Evolutionary conservation across 768 basidiomycete species (phyloP).

Genomic region (Psilocybe sp.): DNA sequence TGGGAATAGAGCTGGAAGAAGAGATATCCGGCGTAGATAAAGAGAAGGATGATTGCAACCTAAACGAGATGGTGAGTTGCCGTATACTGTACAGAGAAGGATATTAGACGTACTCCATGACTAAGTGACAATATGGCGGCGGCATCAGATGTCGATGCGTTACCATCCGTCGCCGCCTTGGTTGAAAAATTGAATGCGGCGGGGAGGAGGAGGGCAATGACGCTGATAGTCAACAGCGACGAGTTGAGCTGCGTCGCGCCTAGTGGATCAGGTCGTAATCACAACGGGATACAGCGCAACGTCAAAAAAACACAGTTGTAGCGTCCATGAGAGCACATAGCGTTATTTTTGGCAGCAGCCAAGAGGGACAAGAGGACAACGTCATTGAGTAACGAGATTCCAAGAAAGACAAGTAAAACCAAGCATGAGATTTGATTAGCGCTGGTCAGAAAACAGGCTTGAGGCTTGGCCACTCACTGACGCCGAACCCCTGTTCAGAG

Average conservation of each 20-base stretch:
- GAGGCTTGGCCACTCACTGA: conserved; percentile 47
- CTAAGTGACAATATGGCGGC: conserved; percentile 62
- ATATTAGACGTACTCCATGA: conserved; percentile 55
- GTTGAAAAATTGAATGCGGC: conserved; percentile 71
- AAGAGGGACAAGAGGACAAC: background rate
- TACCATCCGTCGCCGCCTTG: background rate
- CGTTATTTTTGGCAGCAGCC: background rate
- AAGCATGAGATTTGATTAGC: too few relatives aligned
- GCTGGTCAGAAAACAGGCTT: too few relatives aligned
- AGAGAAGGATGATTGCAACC: conserved; percentile 75
- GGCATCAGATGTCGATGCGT: conserved; percentile 19
- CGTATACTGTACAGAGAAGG: background rate
- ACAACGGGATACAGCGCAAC: too few relatives aligned
- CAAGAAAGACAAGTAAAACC: too few relatives aligned
- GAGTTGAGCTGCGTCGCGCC: conserved; percentile 70
- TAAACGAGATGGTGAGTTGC: conserved; percentile 62
- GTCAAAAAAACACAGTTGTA: too few relatives aligned
- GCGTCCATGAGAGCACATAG: too few relatives aligned
- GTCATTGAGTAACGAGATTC: too few relatives aligned
- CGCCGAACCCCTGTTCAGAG: conserved; percentile 77
- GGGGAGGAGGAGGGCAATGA: conserved; percentile 75
- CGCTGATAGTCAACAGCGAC: conserved; percentile 73
- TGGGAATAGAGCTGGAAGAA: conserved; percentile 80
- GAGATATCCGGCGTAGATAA: conserved; percentile 59
- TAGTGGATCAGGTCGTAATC: conserved; percentile 11